Conservation (phyloP, 2,329 filamentous ascomycete genomes). For the Hirsutella minnesotensis region DNA sequence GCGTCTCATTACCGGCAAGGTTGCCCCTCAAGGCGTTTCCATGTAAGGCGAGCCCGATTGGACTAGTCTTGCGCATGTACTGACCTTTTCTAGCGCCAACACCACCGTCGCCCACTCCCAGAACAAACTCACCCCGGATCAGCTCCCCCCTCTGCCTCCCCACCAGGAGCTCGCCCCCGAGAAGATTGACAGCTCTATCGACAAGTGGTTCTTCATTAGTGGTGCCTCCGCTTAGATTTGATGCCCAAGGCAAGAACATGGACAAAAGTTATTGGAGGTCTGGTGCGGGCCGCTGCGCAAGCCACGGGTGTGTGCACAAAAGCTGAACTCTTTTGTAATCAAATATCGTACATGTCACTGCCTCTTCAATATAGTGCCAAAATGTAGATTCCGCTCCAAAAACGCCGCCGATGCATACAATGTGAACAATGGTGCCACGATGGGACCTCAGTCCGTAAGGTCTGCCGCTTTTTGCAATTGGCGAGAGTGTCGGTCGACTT, state of each 20-base stretch:
- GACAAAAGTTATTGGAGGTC: no score
- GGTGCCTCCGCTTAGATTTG: constrained; percentile 67
- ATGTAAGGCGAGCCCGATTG: constrained; percentile 45
- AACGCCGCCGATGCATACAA: constrained; percentile 20
- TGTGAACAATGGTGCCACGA: neutral
- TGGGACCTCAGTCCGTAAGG: constrained; percentile 34
- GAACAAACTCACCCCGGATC: constrained; percentile 55
- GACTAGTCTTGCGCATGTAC: neutral
- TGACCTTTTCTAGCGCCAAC: constrained; percentile 55
- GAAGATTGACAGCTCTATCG: constrained; percentile 90
- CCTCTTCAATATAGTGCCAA: neutral
- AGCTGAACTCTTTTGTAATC: neutral
- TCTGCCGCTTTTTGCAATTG: constrained; percentile 73
- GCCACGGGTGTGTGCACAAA: neutral
- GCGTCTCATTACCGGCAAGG: constrained; percentile 86
- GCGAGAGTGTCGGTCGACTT: constrained; percentile 83
- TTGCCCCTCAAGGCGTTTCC: constrained; percentile 61
- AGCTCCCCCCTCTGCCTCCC: constrained; percentile 65
- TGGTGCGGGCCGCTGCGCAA: constrained; percentile 4
- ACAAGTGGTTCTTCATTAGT: constrained; percentile 99
- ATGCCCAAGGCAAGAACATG: neutral
- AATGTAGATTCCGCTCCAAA: constrained; percentile 10
- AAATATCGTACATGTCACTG: constrained; percentile 7
- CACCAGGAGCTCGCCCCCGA: constrained; percentile 72
- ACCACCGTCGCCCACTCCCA: constrained; percentile 61